Evolutionary conservation across 352 stramenopile species (phyloP).

Genomic region (Plasmopara viticola): DNA sequence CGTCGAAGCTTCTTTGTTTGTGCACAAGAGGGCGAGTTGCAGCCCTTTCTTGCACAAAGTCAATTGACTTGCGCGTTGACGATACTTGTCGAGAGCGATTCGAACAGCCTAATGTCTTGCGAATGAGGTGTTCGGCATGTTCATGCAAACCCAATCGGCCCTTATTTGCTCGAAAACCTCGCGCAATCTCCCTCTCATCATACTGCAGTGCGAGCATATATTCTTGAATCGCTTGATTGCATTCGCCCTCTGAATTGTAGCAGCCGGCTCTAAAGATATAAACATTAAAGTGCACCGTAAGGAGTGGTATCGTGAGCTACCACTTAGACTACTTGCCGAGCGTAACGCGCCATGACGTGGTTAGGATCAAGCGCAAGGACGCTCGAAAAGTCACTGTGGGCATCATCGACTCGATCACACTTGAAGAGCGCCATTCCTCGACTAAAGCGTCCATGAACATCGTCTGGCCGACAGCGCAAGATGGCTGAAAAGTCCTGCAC

Average conservation of each 20-base stretch:
- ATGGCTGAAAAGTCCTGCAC: conserved; percentile 53
- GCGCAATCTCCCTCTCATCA: conserved; percentile 47
- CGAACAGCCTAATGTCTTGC: conserved; percentile 11
- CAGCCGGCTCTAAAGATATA: conserved; percentile 42
- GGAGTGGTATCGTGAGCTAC: conserved; percentile 33
- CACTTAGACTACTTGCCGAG: neutral
- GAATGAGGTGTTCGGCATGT: conserved; percentile 19
- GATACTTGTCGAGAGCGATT: conserved; percentile 1
- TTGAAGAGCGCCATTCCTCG: conserved; percentile 31
- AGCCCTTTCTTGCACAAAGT: neutral
- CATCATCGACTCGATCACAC: conserved; percentile 34
- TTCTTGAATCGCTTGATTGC: conserved; percentile 66
- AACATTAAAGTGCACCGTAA: conserved; percentile 24
- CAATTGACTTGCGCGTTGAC: neutral
- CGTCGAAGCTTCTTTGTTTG: neutral
- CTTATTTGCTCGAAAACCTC: conserved; percentile 21
- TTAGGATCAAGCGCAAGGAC: conserved; percentile 63
- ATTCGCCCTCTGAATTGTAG: conserved; percentile 66
- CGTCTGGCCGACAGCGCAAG: conserved; percentile 36
- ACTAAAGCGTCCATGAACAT: conserved; percentile 62
- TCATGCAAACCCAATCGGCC: conserved; percentile 18
- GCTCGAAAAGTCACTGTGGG: conserved; percentile 55
- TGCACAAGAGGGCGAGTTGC: neutral
- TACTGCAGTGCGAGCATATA: conserved; percentile 65
- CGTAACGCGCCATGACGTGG: conserved; percentile 77